Percentiles rank a stretch among this genome's conserved stretches.
Evolutionary conservation across 768 basidiomycete species (phyloP).

Genomic region (Suillus subluteus): DNA sequence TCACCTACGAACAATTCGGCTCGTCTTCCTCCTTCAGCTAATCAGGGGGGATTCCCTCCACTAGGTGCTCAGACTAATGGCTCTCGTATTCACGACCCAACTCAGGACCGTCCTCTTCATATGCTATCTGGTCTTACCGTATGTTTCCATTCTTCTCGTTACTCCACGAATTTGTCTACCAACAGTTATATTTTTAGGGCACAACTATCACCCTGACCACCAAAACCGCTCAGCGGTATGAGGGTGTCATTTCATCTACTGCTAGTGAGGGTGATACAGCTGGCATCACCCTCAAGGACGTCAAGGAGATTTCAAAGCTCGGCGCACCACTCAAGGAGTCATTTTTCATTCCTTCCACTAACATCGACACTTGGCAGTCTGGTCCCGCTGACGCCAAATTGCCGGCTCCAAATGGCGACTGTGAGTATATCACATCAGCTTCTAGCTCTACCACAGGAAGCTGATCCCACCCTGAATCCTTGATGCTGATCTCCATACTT

Average conservation of each 20-base stretch:
- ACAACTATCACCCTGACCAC: constrained; percentile 78
- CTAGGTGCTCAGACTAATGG: constrained; percentile 51
- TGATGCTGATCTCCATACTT: constrained; percentile 21
- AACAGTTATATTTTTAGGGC: constrained; percentile 49
- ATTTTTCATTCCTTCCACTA: constrained; percentile 69
- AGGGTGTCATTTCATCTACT: constrained; percentile 70
- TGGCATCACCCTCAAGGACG: constrained; percentile 79
- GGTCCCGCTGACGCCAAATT: constrained; percentile 70
- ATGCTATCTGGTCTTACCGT: constrained; percentile 73
- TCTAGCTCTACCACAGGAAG: constrained; percentile 11
- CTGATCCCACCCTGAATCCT: constrained; percentile 4
- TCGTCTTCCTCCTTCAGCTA: constrained; percentile 43
- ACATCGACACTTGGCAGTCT: constrained; percentile 74
- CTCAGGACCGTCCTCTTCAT: constrained; percentile 65
- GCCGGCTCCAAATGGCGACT: constrained; percentile 63
- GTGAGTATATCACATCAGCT: constrained; percentile 45
- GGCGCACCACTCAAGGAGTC: constrained; percentile 72
- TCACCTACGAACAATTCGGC: constrained; percentile 49
- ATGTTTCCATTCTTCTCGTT: constrained; percentile 35
- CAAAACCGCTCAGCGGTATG: constrained; percentile 72
- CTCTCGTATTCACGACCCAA: constrained; percentile 44
- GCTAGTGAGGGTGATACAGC: constrained; percentile 64
- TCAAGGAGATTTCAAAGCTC: constrained; percentile 69
- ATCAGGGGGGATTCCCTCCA: constrained; percentile 47
- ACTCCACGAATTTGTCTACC: constrained; percentile 20